Conservation (phyloP, 2,329 filamentous ascomycete genomes). For the Pleurostoma richardsiae region DNA sequence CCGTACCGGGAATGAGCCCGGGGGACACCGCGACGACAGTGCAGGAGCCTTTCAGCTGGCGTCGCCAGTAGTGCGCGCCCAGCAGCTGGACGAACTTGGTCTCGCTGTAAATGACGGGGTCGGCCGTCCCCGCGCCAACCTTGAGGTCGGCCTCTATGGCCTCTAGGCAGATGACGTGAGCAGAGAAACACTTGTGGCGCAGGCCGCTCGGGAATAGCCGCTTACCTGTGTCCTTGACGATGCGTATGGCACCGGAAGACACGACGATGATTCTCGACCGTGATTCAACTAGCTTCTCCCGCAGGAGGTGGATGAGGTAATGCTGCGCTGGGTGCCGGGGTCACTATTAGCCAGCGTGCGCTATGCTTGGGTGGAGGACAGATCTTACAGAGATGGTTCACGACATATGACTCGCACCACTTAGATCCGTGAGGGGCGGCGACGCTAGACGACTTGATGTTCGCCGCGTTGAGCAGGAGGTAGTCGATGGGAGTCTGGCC, state of each 20-base stretch:
- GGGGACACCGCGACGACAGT: slow-evolving; percentile 48
- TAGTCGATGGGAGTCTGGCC: slow-evolving; percentile 39
- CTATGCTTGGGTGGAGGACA: background rate
- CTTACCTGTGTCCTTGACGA: slow-evolving; percentile 31
- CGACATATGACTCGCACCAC: slow-evolving; percentile 45
- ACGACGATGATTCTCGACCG: slow-evolving; percentile 43
- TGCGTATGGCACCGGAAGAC: slow-evolving; percentile 42
- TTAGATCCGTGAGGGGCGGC: slow-evolving; percentile 33
- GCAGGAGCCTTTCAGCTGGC: slow-evolving; percentile 37
- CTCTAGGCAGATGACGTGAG: slow-evolving; percentile 13
- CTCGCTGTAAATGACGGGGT: slow-evolving; percentile 27
- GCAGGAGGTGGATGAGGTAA: slow-evolving; percentile 44
- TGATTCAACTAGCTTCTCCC: slow-evolving; percentile 40
- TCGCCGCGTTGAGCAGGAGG: slow-evolving; percentile 43
- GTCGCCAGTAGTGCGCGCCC: slow-evolving; percentile 51
- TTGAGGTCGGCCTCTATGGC: slow-evolving; percentile 31
- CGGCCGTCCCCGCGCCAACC: slow-evolving; percentile 26
- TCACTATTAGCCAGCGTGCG: background rate
- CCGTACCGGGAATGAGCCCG: slow-evolving; percentile 44
- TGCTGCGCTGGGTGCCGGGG: slow-evolving; percentile 38
- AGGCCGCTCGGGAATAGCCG: background rate
- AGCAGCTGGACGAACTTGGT: slow-evolving; percentile 48
- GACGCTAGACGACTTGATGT: slow-evolving; percentile 27
- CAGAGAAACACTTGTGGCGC: no score
- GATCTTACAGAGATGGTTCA: slow-evolving; percentile 45